Evolutionary conservation across 768 basidiomycete genomes (phyloP), one percentile per base, ranked within the genome.

Genomic region (Auricularia sp.): DNA sequence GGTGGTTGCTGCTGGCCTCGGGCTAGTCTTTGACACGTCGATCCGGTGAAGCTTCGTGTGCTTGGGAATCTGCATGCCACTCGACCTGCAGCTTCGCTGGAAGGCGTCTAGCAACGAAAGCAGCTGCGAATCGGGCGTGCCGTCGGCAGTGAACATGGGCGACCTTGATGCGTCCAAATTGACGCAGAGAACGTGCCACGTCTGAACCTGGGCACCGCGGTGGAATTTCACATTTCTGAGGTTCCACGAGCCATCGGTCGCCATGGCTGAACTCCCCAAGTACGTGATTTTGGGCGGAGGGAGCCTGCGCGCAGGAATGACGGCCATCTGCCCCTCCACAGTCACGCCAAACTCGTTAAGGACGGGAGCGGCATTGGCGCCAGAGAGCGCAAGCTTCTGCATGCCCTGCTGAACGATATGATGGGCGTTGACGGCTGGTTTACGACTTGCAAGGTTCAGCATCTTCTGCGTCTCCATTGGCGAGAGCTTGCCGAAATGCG

Each of bases 131-230:
- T 92, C 91, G 5, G 74, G 65, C 2, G 78, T 66, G 8, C 78
- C 81, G 47, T 51, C 18, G 29, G 29, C 29, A 29, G 29, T 1
- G 47, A 51, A 29, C 29, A 29, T 6, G 18, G 47, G 2, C 18
- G 11, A 18, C 21, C 18, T 51, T 1, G 47, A 33, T 29, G 63
- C 2, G 16, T 51, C 90, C 29, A 29, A 29, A 64, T 78, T 75
- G 68, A 93, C 83, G 56, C 90, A 75, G 14, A 93, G 75, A 8
- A 91, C 86, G 1, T 79, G 81, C 88, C 89, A 91, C 29, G 81
- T 51, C 21, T 10, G 14, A 3, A 18, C 47, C 10, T 18, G 14
- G 11, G 47, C 47, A 5, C 47, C 88, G 33, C 71, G 74, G 3
- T 83, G 76, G 70, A 93, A 93, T 68, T 81, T 83, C 69, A 88